Evolutionary conservation across 2,329 filamentous ascomycete genomes (phyloP), one percentile per base, ranked within the genome.

Genomic region (Xylaria sp.): DNA sequence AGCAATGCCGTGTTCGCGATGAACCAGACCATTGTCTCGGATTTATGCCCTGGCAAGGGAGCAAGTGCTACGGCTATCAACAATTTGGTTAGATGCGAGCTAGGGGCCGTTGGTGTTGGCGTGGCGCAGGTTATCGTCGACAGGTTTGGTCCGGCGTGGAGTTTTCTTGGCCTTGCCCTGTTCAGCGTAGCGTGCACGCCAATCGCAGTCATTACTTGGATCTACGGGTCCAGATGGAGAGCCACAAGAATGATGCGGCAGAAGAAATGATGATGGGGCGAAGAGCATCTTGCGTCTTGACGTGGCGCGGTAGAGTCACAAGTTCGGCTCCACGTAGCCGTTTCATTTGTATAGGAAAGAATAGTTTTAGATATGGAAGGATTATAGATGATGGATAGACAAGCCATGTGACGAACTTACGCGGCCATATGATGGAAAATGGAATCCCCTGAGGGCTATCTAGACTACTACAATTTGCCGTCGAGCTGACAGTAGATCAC

Each of bases 21-120:
- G 28, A 64, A 64, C 62, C 62, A 64, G 62, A 64, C 62, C 8
- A 37, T 64, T 28, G 18, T 64, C 28, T 64, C 62, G n/a, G 62
- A 64, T 31, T 23, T 64, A 31, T 64, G 62, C 44, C 62, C 62
- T 20, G 62, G 62, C 0, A 64, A 64, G 62, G 52, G 54, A 18
- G 62, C 61, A 18, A 44, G 62, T 37, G 31, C 41, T 13, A 64
- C 62, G 5, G 62, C 62, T 1, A 64, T 64, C 62, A 64, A 64
- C 23, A 64, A 64, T 13, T 13, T 64, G 31, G 62, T 64, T 2
- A 23, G 62, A 31, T 64, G 62, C 15, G 62, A 41, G 62, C 62
- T 64, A 20, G 62, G 62, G 4, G 62, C 62, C 7, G 28, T 64
- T 20, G 62, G 62, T 31, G 62, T 64, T 3, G 39, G 28, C 15